A percentile compares a stretch with the other conserved stretches of the same genome.
Conservation (phyloP, 2,329 filamentous ascomycete genomes). For the Alternaria atra region DNA sequence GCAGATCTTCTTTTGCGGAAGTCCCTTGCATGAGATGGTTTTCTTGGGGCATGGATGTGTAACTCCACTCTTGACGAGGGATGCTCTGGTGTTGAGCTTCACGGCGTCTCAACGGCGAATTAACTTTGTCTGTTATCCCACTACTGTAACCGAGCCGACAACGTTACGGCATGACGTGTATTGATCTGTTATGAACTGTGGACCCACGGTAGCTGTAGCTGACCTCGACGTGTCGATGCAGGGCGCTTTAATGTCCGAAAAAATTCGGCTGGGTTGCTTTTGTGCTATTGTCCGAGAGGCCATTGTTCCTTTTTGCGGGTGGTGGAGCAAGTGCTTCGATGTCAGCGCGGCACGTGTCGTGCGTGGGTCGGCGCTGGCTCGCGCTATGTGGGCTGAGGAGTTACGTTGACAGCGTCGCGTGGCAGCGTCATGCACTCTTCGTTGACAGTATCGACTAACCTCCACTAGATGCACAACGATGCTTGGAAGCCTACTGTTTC, state of each 20-base stretch:
- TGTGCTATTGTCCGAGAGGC: conserved; percentile 2
- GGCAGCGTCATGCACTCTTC: conserved; percentile 4
- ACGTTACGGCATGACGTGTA: conserved; percentile 14
- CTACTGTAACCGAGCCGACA: conserved; percentile 15
- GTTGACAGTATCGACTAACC: not conserved
- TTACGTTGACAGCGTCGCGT: not conserved
- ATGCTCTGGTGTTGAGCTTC: conserved; percentile 6
- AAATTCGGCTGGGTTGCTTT: not conserved
- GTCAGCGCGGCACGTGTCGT: conserved; percentile 1
- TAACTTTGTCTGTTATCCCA: not conserved
- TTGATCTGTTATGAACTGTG: not conserved
- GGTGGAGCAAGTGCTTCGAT: not conserved
- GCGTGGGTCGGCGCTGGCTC: not conserved
- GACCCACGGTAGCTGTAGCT: not conserved
- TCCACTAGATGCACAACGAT: not conserved
- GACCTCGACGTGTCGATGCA: conserved; percentile 12
- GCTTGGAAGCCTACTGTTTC: conserved; percentile 1
- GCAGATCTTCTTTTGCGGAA: not conserved
- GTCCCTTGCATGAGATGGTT: not conserved
- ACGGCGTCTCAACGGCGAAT: conserved; percentile 9
- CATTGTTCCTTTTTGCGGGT: conserved; percentile 4
- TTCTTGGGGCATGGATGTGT: conserved; percentile 2
- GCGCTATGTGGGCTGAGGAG: conserved; percentile 2
- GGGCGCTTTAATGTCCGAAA: conserved; percentile 8
- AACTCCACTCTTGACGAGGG: conserved; percentile 4